Conservation (phyloP, 345 rosid genomes). For the Turritis glabra region DNA sequence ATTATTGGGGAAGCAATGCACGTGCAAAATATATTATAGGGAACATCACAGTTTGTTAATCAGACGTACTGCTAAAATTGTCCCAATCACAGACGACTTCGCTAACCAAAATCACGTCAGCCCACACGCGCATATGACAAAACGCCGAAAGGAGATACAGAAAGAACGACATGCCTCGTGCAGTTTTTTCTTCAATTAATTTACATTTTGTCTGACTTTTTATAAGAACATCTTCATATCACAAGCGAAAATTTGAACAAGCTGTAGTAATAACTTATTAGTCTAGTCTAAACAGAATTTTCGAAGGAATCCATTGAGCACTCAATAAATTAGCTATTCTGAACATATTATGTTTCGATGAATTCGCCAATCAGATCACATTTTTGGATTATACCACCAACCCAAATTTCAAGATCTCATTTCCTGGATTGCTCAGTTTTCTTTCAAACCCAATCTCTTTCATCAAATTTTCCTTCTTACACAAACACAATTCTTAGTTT, state of each 20-base stretch:
- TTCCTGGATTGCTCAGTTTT: neutral
- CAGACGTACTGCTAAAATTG: neutral
- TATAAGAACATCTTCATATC: conserved; percentile 19
- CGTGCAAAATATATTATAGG: neutral
- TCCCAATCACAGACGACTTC: conserved; percentile 10
- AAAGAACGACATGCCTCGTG: neutral
- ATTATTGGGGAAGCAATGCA: neutral
- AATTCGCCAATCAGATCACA: neutral
- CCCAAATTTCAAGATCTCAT: neutral
- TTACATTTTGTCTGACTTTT: conserved; percentile 18
- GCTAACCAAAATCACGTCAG: neutral
- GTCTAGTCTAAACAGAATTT: no score
- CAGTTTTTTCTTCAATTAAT: neutral
- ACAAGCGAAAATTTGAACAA: no score
- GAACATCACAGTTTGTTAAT: neutral
- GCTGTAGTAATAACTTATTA: no score
- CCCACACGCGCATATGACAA: conserved; percentile 16
- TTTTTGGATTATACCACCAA: neutral
- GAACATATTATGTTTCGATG: no score
- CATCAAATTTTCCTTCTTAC: neutral
- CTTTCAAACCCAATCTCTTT: neutral
- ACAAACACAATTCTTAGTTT: neutral
- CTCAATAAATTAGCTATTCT: no score
- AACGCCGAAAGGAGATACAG: neutral
- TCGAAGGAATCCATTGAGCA: no score